Conservation (phyloP, 495 filamentous ascomycete species). For the Penicillium salamii region DNA sequence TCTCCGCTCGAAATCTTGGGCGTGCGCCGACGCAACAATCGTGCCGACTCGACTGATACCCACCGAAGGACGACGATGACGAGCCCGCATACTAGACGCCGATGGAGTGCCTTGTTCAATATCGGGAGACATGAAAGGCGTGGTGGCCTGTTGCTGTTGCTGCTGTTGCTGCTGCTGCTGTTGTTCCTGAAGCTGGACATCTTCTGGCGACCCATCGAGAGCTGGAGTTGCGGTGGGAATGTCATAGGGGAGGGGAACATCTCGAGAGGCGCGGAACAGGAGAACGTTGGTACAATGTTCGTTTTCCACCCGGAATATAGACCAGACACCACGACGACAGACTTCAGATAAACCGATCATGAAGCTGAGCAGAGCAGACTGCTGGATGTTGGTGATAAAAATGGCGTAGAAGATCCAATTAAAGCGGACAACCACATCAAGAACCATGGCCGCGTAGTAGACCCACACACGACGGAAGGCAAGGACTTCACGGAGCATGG, state of each 20-base stretch:
- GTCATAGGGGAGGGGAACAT: conserved; percentile 77
- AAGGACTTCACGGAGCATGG: conserved; percentile 73
- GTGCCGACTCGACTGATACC: conserved; percentile 52
- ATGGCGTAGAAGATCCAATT: conserved; percentile 96
- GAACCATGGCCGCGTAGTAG: conserved; percentile 80
- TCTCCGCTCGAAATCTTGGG: conserved; percentile 82
- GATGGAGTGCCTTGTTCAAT: conserved; percentile 31
- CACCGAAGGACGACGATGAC: conserved; percentile 25
- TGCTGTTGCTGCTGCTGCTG: conserved; percentile 26
- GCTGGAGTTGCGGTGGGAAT: conserved; percentile 37
- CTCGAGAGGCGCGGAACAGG: conserved; percentile 76
- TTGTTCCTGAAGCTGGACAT: conserved; percentile 32
- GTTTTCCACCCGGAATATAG: conserved; percentile 91
- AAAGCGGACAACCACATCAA: conserved; percentile 88
- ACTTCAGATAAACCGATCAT: conserved; percentile 74
- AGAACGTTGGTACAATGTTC: conserved; percentile 89
- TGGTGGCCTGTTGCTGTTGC: conserved; percentile 16
- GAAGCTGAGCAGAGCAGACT: conserved; percentile 76
- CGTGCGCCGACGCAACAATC: conserved; percentile 71
- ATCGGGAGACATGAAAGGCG: conserved; percentile 22
- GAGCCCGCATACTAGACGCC: conserved; percentile 19
- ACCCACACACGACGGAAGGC: conserved; percentile 72
- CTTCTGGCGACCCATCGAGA: conserved; percentile 22
- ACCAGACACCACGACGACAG: conserved; percentile 80
- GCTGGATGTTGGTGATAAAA: conserved; percentile 71